Evolutionary conservation across 495 filamentous ascomycete genomes (phyloP), one percentile per base, ranked within the genome.

Genomic region (Lichenothelia convexa): DNA sequence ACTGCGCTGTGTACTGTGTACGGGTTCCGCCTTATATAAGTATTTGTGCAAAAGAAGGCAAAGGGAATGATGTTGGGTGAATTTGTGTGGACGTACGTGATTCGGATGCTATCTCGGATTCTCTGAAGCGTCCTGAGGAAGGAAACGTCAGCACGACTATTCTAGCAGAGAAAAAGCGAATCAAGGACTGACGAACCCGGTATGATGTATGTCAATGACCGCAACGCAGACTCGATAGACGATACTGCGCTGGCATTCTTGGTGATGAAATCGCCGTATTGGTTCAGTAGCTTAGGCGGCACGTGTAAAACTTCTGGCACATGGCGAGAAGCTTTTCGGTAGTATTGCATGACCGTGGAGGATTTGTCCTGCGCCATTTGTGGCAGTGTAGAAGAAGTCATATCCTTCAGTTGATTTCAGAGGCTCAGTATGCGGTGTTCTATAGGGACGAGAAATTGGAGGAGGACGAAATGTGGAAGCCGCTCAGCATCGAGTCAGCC

Each of bases 31-130:
- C 21, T 11, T 22, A 8, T 21, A 24, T 19, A 23, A 19, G 11
- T 24, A 23, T 12, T n/a, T n/a, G n/a, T n/a, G n/a, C n/a, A n/a
- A n/a, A n/a, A n/a, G n/a, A n/a, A n/a, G n/a, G n/a, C n/a, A n/a
- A n/a, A n/a, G n/a, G n/a, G n/a, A n/a, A n/a, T n/a, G n/a, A n/a
- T n/a, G n/a, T n/a, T n/a, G n/a, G n/a, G n/a, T n/a, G n/a, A n/a
- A n/a, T n/a, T n/a, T 3, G n/a, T 19, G 35, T 35, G 21, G 19
- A 57, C 63, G 41, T 53, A 71, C 67, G 68, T 36, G 79, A 84
- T 61, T 97, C 89, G 43, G 89, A 93, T 40, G 87, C 77, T 45
- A 95, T 72, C 53, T 93, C 86, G 22, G 85, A 80, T 51, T 95
- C 86, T 44, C 84, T 74, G 56, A 91, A 93, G 34, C 85, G 83